Conservation (phyloP, 1,284 basidiomycete genomes). For the Hortiboletus rubellus region DNA sequence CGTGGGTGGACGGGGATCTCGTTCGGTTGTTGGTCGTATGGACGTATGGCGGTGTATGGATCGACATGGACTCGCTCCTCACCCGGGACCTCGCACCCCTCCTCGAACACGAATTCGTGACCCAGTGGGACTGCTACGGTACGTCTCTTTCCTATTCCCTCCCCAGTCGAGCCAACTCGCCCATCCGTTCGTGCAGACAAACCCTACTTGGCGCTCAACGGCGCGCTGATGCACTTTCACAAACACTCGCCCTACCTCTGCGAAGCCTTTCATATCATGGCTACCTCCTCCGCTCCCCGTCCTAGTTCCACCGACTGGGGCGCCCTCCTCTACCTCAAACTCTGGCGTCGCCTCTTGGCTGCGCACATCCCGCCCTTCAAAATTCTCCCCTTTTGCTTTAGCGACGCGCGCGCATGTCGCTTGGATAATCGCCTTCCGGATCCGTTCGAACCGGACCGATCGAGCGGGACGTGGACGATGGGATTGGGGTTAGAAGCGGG, state of each 20-base stretch:
- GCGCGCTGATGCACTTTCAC: conserved; percentile 90
- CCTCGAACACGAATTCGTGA: conserved; percentile 90
- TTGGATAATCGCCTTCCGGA: conserved; percentile 91
- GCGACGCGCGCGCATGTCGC: conserved; percentile 84
- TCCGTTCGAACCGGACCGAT: conserved; percentile 57
- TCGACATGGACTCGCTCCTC: conserved; percentile 93
- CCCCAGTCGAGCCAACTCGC: not conserved
- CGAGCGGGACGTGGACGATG: conserved; percentile 55
- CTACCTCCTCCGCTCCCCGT: conserved; percentile 67
- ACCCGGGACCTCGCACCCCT: conserved; percentile 83
- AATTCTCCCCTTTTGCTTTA: conserved; percentile 91
- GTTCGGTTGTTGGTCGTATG: conserved; percentile 82
- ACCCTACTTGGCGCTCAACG: conserved; percentile 83
- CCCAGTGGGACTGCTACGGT: conserved; percentile 98
- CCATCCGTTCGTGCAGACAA: conserved; percentile 59
- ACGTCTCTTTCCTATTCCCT: conserved; percentile 29
- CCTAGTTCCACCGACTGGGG: conserved; percentile 90
- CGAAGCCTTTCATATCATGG: conserved; percentile 91
- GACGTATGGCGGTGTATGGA: conserved; percentile 89
- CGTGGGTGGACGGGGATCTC: conserved; percentile 92
- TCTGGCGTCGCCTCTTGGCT: conserved; percentile 82
- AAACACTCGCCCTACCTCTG: conserved; percentile 91
- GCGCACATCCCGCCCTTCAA: conserved; percentile 79
- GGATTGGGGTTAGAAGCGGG: conserved; percentile 59
- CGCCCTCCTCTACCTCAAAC: conserved; percentile 82